Conservation (phyloP, 352 stramenopile genomes). For the Globisporangium okanoganense region DNA sequence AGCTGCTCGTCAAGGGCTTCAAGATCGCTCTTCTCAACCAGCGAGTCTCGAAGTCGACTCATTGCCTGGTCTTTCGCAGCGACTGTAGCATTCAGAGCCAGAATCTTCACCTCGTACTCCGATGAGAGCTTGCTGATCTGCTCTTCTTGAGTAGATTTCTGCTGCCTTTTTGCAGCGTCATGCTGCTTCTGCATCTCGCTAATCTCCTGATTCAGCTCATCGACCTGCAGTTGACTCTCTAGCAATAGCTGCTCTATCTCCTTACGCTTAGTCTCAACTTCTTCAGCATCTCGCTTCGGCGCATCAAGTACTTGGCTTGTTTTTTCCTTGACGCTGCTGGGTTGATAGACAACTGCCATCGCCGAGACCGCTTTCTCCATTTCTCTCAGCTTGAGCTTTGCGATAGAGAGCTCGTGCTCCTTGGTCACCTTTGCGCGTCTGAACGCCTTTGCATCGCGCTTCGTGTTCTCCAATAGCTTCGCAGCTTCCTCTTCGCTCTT, state of each 20-base stretch:
- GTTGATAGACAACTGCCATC: not conserved
- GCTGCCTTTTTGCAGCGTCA: conserved; percentile 31
- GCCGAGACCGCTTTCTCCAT: conserved; percentile 42
- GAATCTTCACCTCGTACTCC: conserved; percentile 50
- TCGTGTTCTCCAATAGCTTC: conserved; percentile 38
- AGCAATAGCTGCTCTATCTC: conserved; percentile 49
- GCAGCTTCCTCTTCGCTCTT: conserved; percentile 47
- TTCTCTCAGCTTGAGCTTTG: conserved; percentile 58
- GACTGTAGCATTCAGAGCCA: conserved; percentile 38
- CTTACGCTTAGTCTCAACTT: conserved; percentile 29
- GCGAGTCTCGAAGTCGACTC: conserved; percentile 28
- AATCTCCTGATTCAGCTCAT: conserved; percentile 52
- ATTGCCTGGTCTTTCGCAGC: conserved; percentile 44
- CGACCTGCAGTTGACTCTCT: conserved; percentile 48
- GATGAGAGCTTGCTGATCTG: conserved; percentile 37
- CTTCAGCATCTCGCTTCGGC: conserved; percentile 10
- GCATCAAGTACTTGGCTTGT: conserved; percentile 7
- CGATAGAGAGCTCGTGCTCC: conserved; percentile 56
- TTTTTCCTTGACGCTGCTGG: conserved; percentile 24
- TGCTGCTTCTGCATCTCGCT: conserved; percentile 36
- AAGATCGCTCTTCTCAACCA: conserved; percentile 51
- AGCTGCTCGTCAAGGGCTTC: conserved; percentile 42
- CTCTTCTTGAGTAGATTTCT: conserved; percentile 31
- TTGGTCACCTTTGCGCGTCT: conserved; percentile 53
- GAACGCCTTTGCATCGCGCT: conserved; percentile 47